Evolutionary conservation across 2,329 filamentous ascomycete species (phyloP), one percentile per base, ranked within the genome.

Genomic region (Fusarium ramigenum): DNA sequence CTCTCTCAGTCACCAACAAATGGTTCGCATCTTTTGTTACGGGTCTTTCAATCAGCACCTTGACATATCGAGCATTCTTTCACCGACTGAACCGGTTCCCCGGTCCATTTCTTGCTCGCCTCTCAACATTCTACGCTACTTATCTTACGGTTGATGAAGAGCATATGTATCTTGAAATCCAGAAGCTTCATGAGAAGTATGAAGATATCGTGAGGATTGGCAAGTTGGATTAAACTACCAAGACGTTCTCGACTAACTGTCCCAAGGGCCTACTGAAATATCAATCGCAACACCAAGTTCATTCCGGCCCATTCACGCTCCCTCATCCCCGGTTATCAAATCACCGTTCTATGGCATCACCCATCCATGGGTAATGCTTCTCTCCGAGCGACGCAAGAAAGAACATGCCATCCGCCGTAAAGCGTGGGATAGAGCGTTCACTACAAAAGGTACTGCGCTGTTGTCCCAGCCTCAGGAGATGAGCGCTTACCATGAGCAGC

Each of bases 141-240:
- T 47, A 42, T 15, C 40, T 69, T 30, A 23, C 61, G 0, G 30
- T 56, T 0, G 60, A 65, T 34, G 34, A 65, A 9, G 52, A 62
- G 21, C 60, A 75, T 9, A 44, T 62, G 21, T 65, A 71, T 7
- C 37, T 63, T 1, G 73, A 75, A 14, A 60, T 67, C 0, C 70
- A 66, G 10, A 53, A 72, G 11, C 23, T 75, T 0, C 73, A 75
- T 25, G 39, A 57, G 4, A 60, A 66, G 9, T 71, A 75, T 14
- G 73, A 72, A 19, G 66, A 73, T 11, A 66, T 69, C 4, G 72
- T 75, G 9, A 54, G 73, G 25, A 60, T 75, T 7, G 73, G 73
- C 58, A 23, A 0, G 68, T 34, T 5, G 4, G 4, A 1, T 6
- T 0, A 2, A 16, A 2, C 3, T 6, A 6, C 1, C 1, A 3